Percentiles rank a stretch among this genome's conserved stretches.
Conservation (phyloP, 495 filamentous ascomycete genomes). For the Neurospora sp. region DNA sequence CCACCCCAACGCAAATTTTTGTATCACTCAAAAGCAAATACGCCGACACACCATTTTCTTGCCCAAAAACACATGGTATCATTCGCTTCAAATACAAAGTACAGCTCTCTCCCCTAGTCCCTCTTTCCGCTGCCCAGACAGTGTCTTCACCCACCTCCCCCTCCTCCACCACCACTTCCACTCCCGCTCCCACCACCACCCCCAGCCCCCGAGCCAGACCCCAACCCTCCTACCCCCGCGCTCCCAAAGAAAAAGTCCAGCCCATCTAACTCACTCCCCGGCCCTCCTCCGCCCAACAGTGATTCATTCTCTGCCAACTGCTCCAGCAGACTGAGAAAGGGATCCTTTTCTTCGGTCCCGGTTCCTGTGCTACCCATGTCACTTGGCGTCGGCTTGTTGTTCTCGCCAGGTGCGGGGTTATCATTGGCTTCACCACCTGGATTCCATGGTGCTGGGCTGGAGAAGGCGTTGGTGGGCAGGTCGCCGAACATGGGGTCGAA, state of each 20-base stretch:
- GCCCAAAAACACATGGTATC: background rate
- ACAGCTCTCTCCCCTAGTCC: background rate
- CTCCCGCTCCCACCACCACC: background rate
- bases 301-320: slow-evolving; percentile 72
- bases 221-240: background rate
- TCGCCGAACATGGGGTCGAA: slow-evolving; percentile 51
- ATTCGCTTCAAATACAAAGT: background rate
- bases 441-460: slow-evolving; percentile 33
- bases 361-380: slow-evolving; percentile 29
- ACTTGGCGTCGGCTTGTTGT: slow-evolving; percentile 32
- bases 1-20: background rate
- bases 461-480: slow-evolving; percentile 33
- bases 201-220: background rate
- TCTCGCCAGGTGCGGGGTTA: no score
- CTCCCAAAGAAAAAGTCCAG: slow-evolving; percentile 54
- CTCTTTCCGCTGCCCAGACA: background rate
- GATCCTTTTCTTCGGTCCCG: slow-evolving; percentile 56
- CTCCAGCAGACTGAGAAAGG: slow-evolving; percentile 68
- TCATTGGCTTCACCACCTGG: no score
- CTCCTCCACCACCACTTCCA: background rate
- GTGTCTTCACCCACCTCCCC: background rate
- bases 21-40: background rate
- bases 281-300: slow-evolving; percentile 7
- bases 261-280: slow-evolving; percentile 45
- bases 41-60: background rate